Base-by-base conservation (phyloP, 371 early-diverging fungal genomes). In the Umbelopsis sp. region DNA sequence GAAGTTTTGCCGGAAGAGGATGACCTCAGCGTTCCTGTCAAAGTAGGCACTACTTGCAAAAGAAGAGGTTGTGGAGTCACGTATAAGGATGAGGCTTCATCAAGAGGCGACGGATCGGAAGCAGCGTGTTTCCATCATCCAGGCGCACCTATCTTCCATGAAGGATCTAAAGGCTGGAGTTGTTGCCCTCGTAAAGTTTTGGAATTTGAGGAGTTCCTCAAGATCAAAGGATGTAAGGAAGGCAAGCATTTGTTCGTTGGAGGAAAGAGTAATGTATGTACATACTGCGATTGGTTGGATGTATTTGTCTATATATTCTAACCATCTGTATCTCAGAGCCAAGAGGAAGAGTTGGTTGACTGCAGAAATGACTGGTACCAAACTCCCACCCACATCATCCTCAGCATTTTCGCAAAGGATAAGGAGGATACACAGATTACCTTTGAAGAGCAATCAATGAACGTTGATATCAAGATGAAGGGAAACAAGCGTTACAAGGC, bases 121-220 rank as follows among this genome's bases (percentile, higher is more conserved):
- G 87, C 85, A 8, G 67, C 74, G 50, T 98, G 99, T 74, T 74
- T 76, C 53, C 93, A 93, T 77, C 99, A 98, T 76, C 86, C 94
- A 11, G 99, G 99, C 12, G 73, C 77, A 16, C 94, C 97, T 12
- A 79, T 97, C 35, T 98, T 97, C 83, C 97, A 96, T 76, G 97
- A 96, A 76, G 96, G 96, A 6, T 92, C 91, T 65, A 94, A 97
- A 80, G 94, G 94, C n/a, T 95, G 93, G 93, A 86, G 89, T 48
- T 95, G 95, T 77, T 95, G 95, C 75, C 80, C 89, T 63, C 87
- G 93, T 44, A 87, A 93, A 70, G 98, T 96, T 3, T 87, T 97
- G 18, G 99, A 97, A 79, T 98, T 97, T 86, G 99, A 98, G 46
- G 97, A 97, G 75, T 97, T 98, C 69, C 80, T 97, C 70, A 96